Evolutionary conservation across 192 early-diverging fungal genomes (phyloP).

Genomic region (Linnemannia zychae): DNA sequence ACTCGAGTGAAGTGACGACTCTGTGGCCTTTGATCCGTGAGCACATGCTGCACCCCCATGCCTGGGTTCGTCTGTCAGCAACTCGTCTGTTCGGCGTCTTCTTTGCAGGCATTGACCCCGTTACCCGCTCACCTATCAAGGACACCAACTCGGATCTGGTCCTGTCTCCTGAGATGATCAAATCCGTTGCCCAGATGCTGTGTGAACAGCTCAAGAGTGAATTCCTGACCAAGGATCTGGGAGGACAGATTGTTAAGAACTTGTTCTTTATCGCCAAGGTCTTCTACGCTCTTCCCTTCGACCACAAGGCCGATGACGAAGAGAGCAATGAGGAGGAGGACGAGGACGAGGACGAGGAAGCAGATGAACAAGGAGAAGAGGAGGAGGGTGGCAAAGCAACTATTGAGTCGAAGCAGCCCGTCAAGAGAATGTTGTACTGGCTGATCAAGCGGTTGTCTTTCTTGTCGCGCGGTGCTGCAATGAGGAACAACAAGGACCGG

Average conservation of each 20-base stretch:
- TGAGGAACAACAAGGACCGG: slow-evolving; percentile 54
- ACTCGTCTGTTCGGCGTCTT: slow-evolving; percentile 83
- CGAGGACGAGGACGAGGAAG: slow-evolving; percentile 50
- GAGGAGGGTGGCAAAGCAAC: slow-evolving; percentile 32
- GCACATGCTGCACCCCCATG: slow-evolving; percentile 88
- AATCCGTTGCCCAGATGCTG: slow-evolving; percentile 65
- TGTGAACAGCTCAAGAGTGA: slow-evolving; percentile 76
- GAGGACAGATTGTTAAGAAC: slow-evolving; percentile 94
- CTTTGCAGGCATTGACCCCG: slow-evolving; percentile 79
- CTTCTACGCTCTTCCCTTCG: slow-evolving; percentile 62
- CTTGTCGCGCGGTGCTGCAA: slow-evolving; percentile 71
- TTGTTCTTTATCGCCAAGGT: slow-evolving; percentile 91
- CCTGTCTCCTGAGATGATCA: slow-evolving; percentile 60
- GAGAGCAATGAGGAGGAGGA: slow-evolving; percentile 61
- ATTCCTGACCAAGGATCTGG: slow-evolving; percentile 80
- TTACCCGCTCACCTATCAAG: slow-evolving; percentile 48
- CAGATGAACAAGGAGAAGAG: slow-evolving; percentile 50
- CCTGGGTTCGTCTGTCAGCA: slow-evolving; percentile 86
- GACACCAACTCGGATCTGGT: slow-evolving; percentile 31
- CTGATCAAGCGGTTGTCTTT: slow-evolving; percentile 74
- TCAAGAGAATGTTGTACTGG: slow-evolving; percentile 66
- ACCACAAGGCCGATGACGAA: slow-evolving; percentile 43
- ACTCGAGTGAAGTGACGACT: slow-evolving; percentile 60
- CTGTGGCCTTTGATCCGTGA: slow-evolving; percentile 79
- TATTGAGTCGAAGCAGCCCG: slow-evolving; percentile 30